These are phyloP conservation scores for Neurospora crassa DNA, from an alignment of 2,329 filamentous ascomycete genomes.

Conservation along the genomic window DNA sequence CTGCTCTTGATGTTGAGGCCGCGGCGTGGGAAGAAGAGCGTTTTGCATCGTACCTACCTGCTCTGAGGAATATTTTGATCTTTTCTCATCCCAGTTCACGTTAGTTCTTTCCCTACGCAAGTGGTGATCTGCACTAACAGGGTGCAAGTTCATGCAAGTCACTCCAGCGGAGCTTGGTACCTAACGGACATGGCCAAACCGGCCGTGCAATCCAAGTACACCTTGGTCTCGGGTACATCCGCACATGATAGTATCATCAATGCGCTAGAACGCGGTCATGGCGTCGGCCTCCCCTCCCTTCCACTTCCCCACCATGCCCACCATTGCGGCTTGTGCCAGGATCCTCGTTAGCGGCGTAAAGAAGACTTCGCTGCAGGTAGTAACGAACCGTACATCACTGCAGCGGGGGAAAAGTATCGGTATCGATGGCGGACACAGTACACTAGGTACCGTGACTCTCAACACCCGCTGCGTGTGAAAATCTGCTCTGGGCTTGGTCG, in stretches of 20 bases:
- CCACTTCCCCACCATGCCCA: background rate
- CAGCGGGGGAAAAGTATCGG: background rate
- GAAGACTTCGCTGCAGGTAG: background rate
- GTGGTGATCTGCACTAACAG: background rate
- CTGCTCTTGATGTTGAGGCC: background rate
- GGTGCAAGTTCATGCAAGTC: background rate
- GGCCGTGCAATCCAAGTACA: background rate
- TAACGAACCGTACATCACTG: background rate
- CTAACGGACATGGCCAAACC: background rate
- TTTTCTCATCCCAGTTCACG: background rate
- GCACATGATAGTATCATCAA: background rate
- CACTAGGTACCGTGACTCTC: background rate
- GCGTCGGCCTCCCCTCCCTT: background rate
- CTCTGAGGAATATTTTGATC: background rate
- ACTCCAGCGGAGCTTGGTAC: background rate
- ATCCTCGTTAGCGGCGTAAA: background rate
- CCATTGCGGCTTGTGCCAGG: background rate
- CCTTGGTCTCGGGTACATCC: background rate
- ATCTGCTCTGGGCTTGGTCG: background rate
- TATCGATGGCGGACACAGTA: background rate
- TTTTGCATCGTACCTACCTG: background rate
- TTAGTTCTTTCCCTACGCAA: background rate
- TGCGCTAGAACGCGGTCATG: background rate
- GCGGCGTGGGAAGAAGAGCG: background rate
- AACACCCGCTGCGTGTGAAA: background rate